These are phyloP conservation scores for Inosperma sp. DNA, from an alignment of 768 basidiomycete genomes.

Conservation along the genomic window DNA sequence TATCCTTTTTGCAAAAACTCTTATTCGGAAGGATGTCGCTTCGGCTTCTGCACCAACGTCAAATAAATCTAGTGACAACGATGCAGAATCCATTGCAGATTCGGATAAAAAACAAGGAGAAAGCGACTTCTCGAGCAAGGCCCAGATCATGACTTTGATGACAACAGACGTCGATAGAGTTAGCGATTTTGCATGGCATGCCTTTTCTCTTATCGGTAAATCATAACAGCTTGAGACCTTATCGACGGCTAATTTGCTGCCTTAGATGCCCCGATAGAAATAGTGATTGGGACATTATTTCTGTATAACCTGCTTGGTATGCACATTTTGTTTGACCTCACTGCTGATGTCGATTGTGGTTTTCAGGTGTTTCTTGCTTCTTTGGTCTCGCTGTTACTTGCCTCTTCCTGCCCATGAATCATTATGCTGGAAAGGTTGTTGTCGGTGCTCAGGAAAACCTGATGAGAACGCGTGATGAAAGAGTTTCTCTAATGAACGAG, in stretches of 20 bases:
- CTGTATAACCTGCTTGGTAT: constrained; percentile 72
- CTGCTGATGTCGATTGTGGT: background rate
- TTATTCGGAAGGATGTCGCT: constrained; percentile 76
- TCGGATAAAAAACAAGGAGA: constrained; percentile 40
- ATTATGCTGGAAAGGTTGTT: constrained; percentile 77
- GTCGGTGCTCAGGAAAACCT: constrained; percentile 72
- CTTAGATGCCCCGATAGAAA: constrained; percentile 73
- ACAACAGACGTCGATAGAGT: constrained; percentile 92
- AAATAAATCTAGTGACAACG: constrained; percentile 15
- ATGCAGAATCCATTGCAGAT: constrained; percentile 14
- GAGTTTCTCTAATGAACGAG: constrained; percentile 90
- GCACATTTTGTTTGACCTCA: constrained; percentile 12
- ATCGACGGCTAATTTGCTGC: background rate
- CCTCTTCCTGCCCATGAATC: constrained; percentile 72
- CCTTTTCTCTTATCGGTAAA: constrained; percentile 70
- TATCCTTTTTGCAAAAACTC: constrained; percentile 80
- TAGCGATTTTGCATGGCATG: constrained; percentile 77
- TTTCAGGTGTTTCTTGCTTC: constrained; percentile 60
- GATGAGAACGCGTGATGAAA: constrained; percentile 90
- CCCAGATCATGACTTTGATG: constrained; percentile 93
- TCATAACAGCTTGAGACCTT: background rate
- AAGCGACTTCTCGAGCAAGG: constrained; percentile 60
- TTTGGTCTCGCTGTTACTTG: constrained; percentile 74
- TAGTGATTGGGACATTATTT: constrained; percentile 68
- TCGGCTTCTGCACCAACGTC: constrained; percentile 37